Base-by-base conservation (phyloP, 441 rosid genomes). In the Pelargonium citronellum region DNA sequence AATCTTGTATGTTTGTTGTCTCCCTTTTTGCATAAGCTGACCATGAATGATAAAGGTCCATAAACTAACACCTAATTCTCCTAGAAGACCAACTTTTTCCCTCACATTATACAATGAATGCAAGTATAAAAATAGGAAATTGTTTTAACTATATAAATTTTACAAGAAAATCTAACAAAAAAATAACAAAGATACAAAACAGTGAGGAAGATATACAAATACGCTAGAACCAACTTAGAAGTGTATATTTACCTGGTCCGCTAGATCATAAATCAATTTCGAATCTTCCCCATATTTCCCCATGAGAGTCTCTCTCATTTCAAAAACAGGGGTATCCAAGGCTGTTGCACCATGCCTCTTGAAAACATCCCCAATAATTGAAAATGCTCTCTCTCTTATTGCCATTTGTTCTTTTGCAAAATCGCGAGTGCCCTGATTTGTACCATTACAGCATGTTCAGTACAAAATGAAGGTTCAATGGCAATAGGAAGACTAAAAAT, bases 221-320 rank as follows among this genome's bases (percentile, higher is more conserved):
- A 19, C 58, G 67, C 17, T 39, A 2, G 17, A 70, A 71, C 0
- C 11, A 63, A 72, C 47, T 13, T 46, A 39, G 2, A 22, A 65
- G 62, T 47, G 62, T 47, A 68, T 13, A 70, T 67, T 71, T 77
- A 94, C 99, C 96, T 95, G 97, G 73, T 95, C 99, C 61, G 96
- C 99, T 63, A 95, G 91, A 85, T 95, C 96, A 64, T 89, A 90
- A 69, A 95, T 81, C 84, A 95, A 81, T 78, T 95, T 95, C 1
- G 99, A 89, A 72, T 95, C 99, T 81, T 95, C 99, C 70, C 99
- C 97, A 12, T 90, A 95, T 75, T 95, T 92, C 20, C 97, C 99
- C 84, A 81, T 90, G 58, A 95, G 85, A 27, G 99, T 95, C 87
- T 95, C 97, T 81, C 91, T 86, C 89, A 95, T 69, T 78, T 95